Evolutionary conservation across 75 land plant genomes (phyloP).

Genomic region (Selaginella moellendorffii): DNA sequence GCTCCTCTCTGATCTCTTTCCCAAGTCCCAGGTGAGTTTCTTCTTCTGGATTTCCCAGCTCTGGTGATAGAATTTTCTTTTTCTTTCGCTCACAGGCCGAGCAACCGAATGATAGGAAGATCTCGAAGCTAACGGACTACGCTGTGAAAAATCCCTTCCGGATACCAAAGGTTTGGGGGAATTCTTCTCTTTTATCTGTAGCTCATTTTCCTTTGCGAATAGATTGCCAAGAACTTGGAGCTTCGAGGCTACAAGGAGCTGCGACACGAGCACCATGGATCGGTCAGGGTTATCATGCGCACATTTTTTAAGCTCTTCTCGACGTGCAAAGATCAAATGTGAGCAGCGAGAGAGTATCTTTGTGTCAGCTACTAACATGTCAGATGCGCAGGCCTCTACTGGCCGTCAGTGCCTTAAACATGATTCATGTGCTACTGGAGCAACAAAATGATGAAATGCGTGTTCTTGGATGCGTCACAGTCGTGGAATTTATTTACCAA

Average conservation of each 20-base stretch:
- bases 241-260: constrained; percentile 86
- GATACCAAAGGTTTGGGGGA: constrained; percentile 73
- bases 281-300: constrained; percentile 55
- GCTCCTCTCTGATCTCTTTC: constrained; percentile 53
- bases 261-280: constrained; percentile 50
- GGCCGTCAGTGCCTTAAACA: constrained; percentile 52
- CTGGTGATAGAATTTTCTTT: neutral
- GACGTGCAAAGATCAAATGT: constrained; percentile 94
- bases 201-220: constrained; percentile 2
- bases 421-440: constrained; percentile 53
- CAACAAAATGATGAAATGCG: constrained; percentile 64
- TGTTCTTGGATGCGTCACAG: constrained; percentile 44
- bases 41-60: neutral
- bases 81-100: constrained; percentile 41
- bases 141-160: constrained; percentile 86
- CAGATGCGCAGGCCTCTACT: constrained; percentile 51
- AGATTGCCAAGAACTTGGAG: constrained; percentile 72
- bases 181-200: too few relatives aligned
- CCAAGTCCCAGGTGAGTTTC: constrained; percentile 30
- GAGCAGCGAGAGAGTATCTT: too few relatives aligned
- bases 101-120: constrained; percentile 87
- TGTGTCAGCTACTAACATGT: neutral
- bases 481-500: constrained; percentile 50
- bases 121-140: constrained; percentile 80
- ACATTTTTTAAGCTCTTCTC: constrained; percentile 59